phyloP scores from a whole-genome alignment of 495 filamentous ascomycete species.

The Chaetomium tenue region DNA sequence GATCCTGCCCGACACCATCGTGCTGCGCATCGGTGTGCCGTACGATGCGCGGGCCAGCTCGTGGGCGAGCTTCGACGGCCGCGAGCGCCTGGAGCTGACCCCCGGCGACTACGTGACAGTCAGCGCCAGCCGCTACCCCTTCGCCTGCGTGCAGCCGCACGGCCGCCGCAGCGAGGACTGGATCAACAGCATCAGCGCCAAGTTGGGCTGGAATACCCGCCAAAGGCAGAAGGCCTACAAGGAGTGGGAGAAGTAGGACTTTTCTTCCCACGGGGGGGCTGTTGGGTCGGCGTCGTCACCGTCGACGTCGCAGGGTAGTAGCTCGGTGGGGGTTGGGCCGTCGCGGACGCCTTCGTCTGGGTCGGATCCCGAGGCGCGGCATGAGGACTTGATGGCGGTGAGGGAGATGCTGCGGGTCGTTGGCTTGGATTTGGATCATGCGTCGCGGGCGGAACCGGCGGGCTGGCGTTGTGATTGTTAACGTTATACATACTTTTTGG shows the following conservation, averaged over 20 bases:
- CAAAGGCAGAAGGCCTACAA: conserved; percentile 67
- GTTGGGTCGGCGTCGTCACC: background rate
- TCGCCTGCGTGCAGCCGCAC: conserved; percentile 79
- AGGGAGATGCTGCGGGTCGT: background rate
- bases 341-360: background rate
- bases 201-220: conserved; percentile 89
- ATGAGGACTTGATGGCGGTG: background rate
- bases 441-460: background rate
- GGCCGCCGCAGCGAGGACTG: conserved; percentile 80
- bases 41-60: conserved; percentile 84
- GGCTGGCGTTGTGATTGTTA: background rate
- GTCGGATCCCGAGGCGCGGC: background rate
- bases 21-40: conserved; percentile 85
- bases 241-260: conserved; percentile 45
- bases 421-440: background rate
- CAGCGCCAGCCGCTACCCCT: conserved; percentile 86
- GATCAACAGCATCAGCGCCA: conserved; percentile 87
- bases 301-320: too few species aligned
- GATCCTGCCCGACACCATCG: conserved; percentile 91
- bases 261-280: background rate
- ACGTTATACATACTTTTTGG: background rate
- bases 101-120: conserved; percentile 97
- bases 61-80: conserved; percentile 97
- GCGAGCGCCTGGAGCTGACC: conserved; percentile 79
- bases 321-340: background rate